Conservation (phyloP, 2,329 filamentous ascomycete genomes). For the Sphaerulina populicola region DNA sequence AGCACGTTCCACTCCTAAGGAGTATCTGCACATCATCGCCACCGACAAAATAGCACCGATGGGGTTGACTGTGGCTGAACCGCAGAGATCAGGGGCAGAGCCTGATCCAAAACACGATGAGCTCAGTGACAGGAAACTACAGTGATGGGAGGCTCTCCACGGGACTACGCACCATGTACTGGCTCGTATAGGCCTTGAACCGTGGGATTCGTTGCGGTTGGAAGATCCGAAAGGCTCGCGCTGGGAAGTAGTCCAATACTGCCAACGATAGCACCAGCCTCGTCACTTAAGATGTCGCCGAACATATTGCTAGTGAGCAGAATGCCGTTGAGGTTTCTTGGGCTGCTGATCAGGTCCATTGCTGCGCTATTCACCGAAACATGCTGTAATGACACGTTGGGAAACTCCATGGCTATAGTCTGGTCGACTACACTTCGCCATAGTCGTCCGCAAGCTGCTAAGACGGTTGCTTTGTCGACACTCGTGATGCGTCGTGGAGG, state of each 20-base stretch:
- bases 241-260: slow-evolving; percentile 79
- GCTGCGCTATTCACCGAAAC: slow-evolving; percentile 90
- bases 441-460: slow-evolving; percentile 68
- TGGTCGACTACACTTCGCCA: slow-evolving; percentile 82
- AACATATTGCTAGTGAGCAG: slow-evolving; percentile 89
- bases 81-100: slow-evolving; percentile 84
- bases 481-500: slow-evolving; percentile 52
- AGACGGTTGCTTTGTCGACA: slow-evolving; percentile 91
- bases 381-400: slow-evolving; percentile 70
- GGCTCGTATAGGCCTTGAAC: slow-evolving; percentile 92
- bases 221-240: slow-evolving; percentile 75
- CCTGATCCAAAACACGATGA: slow-evolving; percentile 28
- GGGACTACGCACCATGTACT: slow-evolving; percentile 55
- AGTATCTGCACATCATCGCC: slow-evolving; percentile 93
- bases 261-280: slow-evolving; percentile 86
- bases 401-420: slow-evolving; percentile 79
- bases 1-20: slow-evolving; percentile 45
- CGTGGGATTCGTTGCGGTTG: slow-evolving; percentile 70
- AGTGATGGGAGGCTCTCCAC: too few relatives aligned
- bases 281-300: slow-evolving; percentile 90
- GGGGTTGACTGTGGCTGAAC: slow-evolving; percentile 74
- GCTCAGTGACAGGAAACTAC: too few relatives aligned
- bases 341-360: slow-evolving; percentile 95
- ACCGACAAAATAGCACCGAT: slow-evolving; percentile 83
- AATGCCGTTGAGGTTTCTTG: slow-evolving; percentile 74